Conservation (phyloP, 1,284 basidiomycete species). For the Polyporus tsugae region DNA sequence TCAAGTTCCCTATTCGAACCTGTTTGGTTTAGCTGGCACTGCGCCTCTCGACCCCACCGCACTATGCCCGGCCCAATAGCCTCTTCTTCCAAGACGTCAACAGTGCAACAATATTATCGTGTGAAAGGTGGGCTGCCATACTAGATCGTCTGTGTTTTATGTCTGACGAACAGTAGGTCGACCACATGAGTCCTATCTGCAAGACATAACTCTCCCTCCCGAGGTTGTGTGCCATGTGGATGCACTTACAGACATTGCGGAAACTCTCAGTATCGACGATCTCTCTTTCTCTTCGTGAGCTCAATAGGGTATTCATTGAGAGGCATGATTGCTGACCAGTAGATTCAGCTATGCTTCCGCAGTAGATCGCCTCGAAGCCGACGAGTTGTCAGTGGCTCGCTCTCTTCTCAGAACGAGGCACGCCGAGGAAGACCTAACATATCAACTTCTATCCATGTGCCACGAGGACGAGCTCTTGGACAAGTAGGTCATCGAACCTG, state of each 20-base stretch:
- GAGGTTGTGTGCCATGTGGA: slow-evolving; percentile 25
- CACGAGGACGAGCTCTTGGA: slow-evolving; percentile 48
- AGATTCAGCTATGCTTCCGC: slow-evolving; percentile 47
- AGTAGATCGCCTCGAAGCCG: slow-evolving; percentile 44
- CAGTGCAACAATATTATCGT: background rate
- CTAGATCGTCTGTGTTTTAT: background rate
- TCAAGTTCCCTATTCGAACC: background rate
- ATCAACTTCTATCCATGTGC: slow-evolving; percentile 42
- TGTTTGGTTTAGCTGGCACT: background rate
- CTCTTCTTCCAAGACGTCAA: background rate
- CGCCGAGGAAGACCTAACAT: slow-evolving; percentile 48
- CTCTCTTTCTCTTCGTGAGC: slow-evolving; percentile 36
- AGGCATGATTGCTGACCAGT: background rate
- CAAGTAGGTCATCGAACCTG: slow-evolving; percentile 41
- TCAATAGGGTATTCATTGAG: background rate
- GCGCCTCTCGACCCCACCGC: background rate
- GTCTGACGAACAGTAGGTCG: slow-evolving; percentile 3
- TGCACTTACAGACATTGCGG: slow-evolving; percentile 34
- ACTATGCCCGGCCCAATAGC: background rate
- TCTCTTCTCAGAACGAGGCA: slow-evolving; percentile 44
- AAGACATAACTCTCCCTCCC: slow-evolving; percentile 12
- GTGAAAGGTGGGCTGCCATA: background rate
- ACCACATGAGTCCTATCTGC: slow-evolving; percentile 7
- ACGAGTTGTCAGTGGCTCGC: slow-evolving; percentile 42
- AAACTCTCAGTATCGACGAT: slow-evolving; percentile 37